A percentile compares a stretch with the other conserved stretches of the same genome.
These are phyloP conservation scores for Podila epigama DNA, from an alignment of 192 early-diverging fungal species.

Conservation along the genomic window DNA sequence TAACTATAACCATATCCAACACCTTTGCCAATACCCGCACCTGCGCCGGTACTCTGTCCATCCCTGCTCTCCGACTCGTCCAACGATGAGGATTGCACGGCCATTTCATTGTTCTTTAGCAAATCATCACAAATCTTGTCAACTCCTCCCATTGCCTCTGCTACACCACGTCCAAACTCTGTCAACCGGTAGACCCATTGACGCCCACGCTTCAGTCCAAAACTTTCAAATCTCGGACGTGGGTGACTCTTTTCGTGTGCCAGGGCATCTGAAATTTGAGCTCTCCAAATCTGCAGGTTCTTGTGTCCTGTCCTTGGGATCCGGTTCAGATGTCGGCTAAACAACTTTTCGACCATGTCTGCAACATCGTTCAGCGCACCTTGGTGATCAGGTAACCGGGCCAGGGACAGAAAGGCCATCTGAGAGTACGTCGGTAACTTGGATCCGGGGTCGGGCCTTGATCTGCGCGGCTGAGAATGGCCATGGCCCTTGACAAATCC, in stretches of 20 bases:
- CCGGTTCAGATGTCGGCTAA: slow-evolving; percentile 42
- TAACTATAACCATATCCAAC: slow-evolving; percentile 47
- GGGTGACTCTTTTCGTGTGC: slow-evolving; percentile 49
- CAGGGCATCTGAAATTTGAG: slow-evolving; percentile 45
- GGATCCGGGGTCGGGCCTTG: slow-evolving; percentile 38
- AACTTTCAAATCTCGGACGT: slow-evolving; percentile 42
- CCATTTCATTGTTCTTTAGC: slow-evolving; percentile 35
- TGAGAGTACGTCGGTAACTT: slow-evolving; percentile 46
- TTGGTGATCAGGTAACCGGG: slow-evolving; percentile 35
- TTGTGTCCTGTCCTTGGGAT: slow-evolving; percentile 48
- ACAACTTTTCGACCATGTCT: slow-evolving; percentile 45
- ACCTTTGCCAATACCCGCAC: slow-evolving; percentile 40
- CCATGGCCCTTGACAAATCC: slow-evolving; percentile 50
- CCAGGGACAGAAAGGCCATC: slow-evolving; percentile 47
- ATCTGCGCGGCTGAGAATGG: slow-evolving; percentile 43
- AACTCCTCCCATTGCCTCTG: slow-evolving; percentile 46
- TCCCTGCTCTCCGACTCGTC: slow-evolving; percentile 14
- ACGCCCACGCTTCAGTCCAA: slow-evolving; percentile 44
- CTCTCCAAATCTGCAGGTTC: slow-evolving; percentile 47
- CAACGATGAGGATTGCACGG: not conserved
- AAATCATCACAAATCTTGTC: slow-evolving; percentile 44
- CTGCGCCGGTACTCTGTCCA: slow-evolving; percentile 18
- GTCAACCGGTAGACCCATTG: slow-evolving; percentile 48
- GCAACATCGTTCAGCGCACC: slow-evolving; percentile 46
- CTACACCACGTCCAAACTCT: slow-evolving; percentile 38